These are phyloP conservation scores for Epichloe bromicola DNA, from an alignment of 2,329 filamentous ascomycete genomes.

Conservation along the genomic window DNA sequence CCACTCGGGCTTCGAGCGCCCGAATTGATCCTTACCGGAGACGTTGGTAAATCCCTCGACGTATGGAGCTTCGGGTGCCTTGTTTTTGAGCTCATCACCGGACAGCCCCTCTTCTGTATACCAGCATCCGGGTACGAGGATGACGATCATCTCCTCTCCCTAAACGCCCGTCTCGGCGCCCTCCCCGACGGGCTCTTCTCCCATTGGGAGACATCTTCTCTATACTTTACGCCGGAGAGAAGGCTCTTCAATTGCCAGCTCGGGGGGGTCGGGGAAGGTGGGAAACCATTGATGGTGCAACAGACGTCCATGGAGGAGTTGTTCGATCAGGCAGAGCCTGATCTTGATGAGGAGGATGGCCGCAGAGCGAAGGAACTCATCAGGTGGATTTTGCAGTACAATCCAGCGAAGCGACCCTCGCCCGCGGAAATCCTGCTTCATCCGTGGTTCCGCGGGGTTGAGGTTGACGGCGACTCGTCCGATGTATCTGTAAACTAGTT, in stretches of 20 bases:
- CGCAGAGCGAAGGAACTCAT: constrained; percentile 15
- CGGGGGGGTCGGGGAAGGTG: constrained; percentile 12
- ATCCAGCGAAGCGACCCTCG: constrained; percentile 16
- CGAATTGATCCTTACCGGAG: constrained; percentile 15
- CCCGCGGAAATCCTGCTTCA: constrained; percentile 16
- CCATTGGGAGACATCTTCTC: constrained; percentile 14
- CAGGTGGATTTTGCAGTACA: constrained; percentile 18
- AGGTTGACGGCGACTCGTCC: constrained; percentile 20
- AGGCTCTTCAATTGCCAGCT: constrained; percentile 15
- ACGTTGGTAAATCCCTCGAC: constrained; percentile 12
- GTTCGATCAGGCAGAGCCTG: constrained; percentile 13
- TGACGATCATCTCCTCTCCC: constrained; percentile 12
- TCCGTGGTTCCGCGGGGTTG: constrained; percentile 16
- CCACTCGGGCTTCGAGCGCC: constrained; percentile 16
- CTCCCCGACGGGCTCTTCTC: constrained; percentile 10
- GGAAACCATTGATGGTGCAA: constrained; percentile 13
- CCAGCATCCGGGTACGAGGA: constrained; percentile 9
- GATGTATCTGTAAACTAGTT: background rate
- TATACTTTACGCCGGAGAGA: constrained; percentile 15
- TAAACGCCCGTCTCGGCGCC: constrained; percentile 11
- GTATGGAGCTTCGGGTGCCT: constrained; percentile 21
- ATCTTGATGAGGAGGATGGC: constrained; percentile 14
- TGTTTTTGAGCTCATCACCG: constrained; percentile 18
- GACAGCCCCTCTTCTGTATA: constrained; percentile 15
- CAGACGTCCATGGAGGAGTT: constrained; percentile 14